Evolutionary conservation across 2,329 filamentous ascomycete genomes (phyloP).

Genomic region (Ophiostoma himal-ulmi): DNA sequence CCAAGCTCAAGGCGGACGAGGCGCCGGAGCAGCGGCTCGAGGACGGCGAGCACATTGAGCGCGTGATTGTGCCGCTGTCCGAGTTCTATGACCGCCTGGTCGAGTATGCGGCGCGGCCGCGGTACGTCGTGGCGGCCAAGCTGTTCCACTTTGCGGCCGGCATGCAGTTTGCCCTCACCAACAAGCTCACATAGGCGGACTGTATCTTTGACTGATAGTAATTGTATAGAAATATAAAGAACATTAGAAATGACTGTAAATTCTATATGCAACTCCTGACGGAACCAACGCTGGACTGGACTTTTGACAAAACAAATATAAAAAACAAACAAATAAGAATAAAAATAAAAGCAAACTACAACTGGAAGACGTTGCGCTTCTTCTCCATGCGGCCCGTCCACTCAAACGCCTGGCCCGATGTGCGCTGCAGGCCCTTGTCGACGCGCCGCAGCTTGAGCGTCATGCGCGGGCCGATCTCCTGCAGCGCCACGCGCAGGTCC

Average conservation of each 20-base stretch:
- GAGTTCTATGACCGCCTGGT: conserved; percentile 52
- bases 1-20: conserved; percentile 36
- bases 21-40: conserved; percentile 54
- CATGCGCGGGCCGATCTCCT: conserved; percentile 71
- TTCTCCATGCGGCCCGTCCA: conserved; percentile 98
- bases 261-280: background rate
- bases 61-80: conserved; percentile 51
- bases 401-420: conserved; percentile 71
- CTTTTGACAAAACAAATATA: background rate
- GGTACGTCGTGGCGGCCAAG: conserved; percentile 51
- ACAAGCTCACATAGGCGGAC: conserved; percentile 29
- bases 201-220: too few species aligned
- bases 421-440: conserved; percentile 71
- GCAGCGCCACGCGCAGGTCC: conserved; percentile 76
- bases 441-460: conserved; percentile 85
- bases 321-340: conserved; percentile 2
- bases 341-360: conserved; percentile 43
- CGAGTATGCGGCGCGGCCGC: conserved; percentile 42
- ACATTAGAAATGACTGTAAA: background rate
- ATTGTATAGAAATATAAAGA: background rate
- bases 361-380: conserved; percentile 83
- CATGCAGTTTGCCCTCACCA: conserved; percentile 43
- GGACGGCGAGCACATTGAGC: conserved; percentile 56
- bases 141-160: conserved; percentile 57
- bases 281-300: background rate